Percentiles rank a stretch among this genome's conserved stretches.
Conservation (phyloP, 257 asterid genomes). For the Scutellaria minor region DNA sequence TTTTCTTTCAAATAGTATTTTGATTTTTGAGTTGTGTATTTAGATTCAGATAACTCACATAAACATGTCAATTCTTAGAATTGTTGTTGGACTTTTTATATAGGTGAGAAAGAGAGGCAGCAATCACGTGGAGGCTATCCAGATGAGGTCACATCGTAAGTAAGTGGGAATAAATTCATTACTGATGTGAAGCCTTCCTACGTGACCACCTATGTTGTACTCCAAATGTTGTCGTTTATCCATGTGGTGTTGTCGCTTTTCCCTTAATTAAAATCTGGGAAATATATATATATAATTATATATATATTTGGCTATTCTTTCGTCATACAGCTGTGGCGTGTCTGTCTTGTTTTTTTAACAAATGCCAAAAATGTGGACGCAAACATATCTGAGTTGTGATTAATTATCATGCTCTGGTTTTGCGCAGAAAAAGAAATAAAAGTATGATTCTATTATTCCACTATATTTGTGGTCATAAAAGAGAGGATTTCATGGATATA, state of each 20-base stretch:
- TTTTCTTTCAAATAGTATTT: too few relatives aligned
- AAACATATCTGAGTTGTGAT: not conserved
- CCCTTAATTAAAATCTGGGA: not conserved
- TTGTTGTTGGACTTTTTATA: too few relatives aligned
- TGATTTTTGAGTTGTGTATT: too few relatives aligned
- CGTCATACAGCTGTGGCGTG: slow-evolving; percentile 25
- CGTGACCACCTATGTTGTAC: not conserved
- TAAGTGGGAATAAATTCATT: too few relatives aligned
- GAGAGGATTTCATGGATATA: too few relatives aligned
- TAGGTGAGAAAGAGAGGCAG: not conserved
- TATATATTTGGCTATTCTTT: too few relatives aligned
- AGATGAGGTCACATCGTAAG: too few relatives aligned
- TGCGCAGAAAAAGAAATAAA: too few relatives aligned
- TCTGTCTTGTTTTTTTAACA: slow-evolving; percentile 14
- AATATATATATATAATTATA: too few relatives aligned
- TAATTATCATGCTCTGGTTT: not conserved
- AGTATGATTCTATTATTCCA: not conserved
- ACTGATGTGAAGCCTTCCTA: not conserved
- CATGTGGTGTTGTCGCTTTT: slow-evolving; percentile 23
- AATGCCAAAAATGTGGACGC: slow-evolving; percentile 21
- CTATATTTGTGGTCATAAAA: not conserved
- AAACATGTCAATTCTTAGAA: too few relatives aligned
- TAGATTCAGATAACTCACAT: too few relatives aligned
- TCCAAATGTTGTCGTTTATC: slow-evolving; percentile 31
- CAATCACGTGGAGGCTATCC: too few relatives aligned